Conservation (phyloP, 2,329 filamentous ascomycete species). For the Raffaelea albimanens region DNA sequence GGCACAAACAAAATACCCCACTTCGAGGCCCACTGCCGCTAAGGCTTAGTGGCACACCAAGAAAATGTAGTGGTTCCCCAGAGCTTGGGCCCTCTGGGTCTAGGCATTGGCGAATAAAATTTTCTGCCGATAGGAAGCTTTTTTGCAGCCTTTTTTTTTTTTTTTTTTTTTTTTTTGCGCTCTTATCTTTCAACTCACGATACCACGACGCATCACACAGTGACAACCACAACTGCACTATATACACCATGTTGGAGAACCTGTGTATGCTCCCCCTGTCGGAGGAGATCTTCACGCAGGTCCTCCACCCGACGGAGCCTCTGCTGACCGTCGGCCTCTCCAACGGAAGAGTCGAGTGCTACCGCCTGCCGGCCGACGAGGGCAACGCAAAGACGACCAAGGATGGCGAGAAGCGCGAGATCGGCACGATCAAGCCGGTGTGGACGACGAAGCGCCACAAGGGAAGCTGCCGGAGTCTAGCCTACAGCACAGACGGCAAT, state of each 20-base stretch:
- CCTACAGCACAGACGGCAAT: slow-evolving; percentile 69
- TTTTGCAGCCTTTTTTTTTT: neutral
- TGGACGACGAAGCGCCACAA: slow-evolving; percentile 90
- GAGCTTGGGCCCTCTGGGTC: too few relatives aligned
- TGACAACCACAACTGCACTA: too few relatives aligned
- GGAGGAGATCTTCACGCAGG: slow-evolving; percentile 81
- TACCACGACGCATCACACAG: too few relatives aligned
- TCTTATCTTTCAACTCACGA: too few relatives aligned
- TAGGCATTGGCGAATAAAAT: too few relatives aligned
- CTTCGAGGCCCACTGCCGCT: too few relatives aligned
- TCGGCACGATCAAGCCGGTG: slow-evolving; percentile 66
- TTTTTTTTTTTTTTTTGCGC: neutral
- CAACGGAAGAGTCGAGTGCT: slow-evolving; percentile 77
- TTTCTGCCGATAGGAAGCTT: too few relatives aligned
- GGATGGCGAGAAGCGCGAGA: slow-evolving; percentile 52
- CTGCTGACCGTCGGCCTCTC: slow-evolving; percentile 79
- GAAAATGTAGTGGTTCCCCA: too few relatives aligned
- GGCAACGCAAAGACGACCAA: too few relatives aligned
- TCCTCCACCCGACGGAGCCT: slow-evolving; percentile 74
- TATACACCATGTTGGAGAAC: too few relatives aligned
- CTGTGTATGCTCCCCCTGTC: slow-evolving; percentile 81
- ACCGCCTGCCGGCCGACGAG: slow-evolving; percentile 54
- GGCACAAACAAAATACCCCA: too few relatives aligned
- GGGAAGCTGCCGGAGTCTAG: slow-evolving; percentile 78
- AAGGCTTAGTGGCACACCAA: too few relatives aligned